A percentile compares a stretch with the other conserved stretches of the same genome.
Conservation (phyloP, 768 basidiomycete genomes). For the Pleurotus cornucopiae region DNA sequence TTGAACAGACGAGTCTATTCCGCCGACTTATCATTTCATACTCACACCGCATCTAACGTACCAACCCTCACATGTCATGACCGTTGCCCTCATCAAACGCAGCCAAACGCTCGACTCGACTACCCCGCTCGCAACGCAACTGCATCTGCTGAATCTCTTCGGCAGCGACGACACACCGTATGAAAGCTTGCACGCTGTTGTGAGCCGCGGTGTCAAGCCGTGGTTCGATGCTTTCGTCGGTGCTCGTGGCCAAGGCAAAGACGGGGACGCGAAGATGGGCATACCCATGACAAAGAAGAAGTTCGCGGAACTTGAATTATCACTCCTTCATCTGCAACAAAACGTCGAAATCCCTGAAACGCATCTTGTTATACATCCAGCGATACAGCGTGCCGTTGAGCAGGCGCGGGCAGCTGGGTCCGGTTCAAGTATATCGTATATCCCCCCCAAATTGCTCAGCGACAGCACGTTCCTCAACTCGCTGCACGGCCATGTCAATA, state of each 20-base stretch:
- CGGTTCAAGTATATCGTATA: conserved; percentile 73
- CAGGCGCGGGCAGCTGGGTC: conserved; percentile 47
- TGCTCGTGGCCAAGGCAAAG: conserved; percentile 70
- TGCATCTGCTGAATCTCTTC: conserved; percentile 91
- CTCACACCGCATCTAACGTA: conserved; percentile 75
- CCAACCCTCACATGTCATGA: conserved; percentile 74
- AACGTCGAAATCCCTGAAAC: conserved; percentile 99
- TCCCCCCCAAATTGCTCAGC: conserved; percentile 67
- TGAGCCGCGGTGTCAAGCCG: conserved; percentile 93
- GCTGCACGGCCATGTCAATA: conserved; percentile 89
- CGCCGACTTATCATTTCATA: conserved; percentile 60
- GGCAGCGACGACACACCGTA: conserved; percentile 89
- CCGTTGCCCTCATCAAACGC: conserved; percentile 94
- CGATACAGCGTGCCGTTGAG: conserved; percentile 84
- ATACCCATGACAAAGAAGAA: conserved; percentile 99
- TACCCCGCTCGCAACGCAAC: conserved; percentile 76
- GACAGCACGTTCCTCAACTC: conserved; percentile 93
- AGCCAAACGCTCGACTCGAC: conserved; percentile 75
- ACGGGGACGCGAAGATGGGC: conserved; percentile 79
- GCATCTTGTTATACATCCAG: conserved; percentile 86
- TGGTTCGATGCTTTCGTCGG: conserved; percentile 99
- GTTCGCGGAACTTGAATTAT: conserved; percentile 95
- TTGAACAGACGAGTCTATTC: conserved; percentile 51
- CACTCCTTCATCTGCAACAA: conserved; percentile 91
- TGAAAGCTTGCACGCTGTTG: conserved; percentile 91